Evolutionary conservation across 2,329 filamentous ascomycete genomes (phyloP), one percentile per base, ranked within the genome.

Genomic region (Cordyceps javanica): DNA sequence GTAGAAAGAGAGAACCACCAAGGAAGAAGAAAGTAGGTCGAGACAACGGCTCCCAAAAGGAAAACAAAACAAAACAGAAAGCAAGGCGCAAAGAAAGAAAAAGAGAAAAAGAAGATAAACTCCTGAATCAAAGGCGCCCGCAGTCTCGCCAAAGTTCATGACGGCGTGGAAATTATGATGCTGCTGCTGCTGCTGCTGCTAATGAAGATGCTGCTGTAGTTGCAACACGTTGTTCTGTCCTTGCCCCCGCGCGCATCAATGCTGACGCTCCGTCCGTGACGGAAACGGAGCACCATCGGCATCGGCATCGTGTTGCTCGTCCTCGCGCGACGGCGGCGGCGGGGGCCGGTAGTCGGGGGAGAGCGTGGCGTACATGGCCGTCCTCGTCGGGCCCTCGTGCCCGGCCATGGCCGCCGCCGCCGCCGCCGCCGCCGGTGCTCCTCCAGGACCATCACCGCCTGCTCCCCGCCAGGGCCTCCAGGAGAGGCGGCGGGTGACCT

Each of bases 301-400:
- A 2, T 62, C 65, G 21, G 63, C 60, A 13, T 59, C 64, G n/a
- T n/a, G n/a, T n/a, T n/a, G n/a, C 39, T 58, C 61, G 49, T 60
- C 63, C 30, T 63, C 52, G 38, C 34, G 50, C n/a, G 49, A n/a
- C n/a, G n/a, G n/a, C n/a, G n/a, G n/a, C n/a, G n/a, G n/a, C n/a
- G n/a, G n/a, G n/a, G n/a, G 32, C 11, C 9, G 34, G 53, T 50
- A 42, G 8, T 42, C 48, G n/a, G 53, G 42, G 19, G 53, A 44
- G 26, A 55, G 44, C 42, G 49, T 25, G 2, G 55, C 45, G 52
- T 74, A 74, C 72, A 74, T 74, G 62, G 67, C 68, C 2, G 30
- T 19, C 50, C 41, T 62, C 58, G 41, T 46, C 63, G 4, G 62
- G 48, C 52, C n/a, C 11, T n/a, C 11, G 21, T 8, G 21, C 8